phyloP scores from a whole-genome alignment of 306 rosid species.

The Rubus parviflorus region DNA sequence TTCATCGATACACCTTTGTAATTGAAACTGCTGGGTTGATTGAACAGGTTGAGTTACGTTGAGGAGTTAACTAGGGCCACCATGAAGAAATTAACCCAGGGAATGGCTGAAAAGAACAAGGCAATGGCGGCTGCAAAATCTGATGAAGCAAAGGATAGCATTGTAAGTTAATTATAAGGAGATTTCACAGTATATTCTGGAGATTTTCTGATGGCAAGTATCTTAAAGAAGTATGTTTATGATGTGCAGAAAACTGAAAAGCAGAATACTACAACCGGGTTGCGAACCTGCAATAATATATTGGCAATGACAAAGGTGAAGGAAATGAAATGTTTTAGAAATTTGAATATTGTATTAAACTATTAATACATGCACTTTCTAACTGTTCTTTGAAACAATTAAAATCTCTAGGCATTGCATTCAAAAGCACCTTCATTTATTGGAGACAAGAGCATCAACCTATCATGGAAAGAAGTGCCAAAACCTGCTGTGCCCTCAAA shows the following conservation, averaged over 20 bases:
- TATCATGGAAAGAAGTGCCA: conserved; percentile 90
- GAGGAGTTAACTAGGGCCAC: conserved; percentile 93
- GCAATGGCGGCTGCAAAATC: conserved; percentile 94
- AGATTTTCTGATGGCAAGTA: conserved; percentile 3
- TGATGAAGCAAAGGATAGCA: conserved; percentile 76
- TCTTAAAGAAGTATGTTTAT: conserved; percentile 17
- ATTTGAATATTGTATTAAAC: neutral
- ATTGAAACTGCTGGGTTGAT: conserved; percentile 2
- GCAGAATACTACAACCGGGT: conserved; percentile 89
- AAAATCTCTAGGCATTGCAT: conserved; percentile 46
- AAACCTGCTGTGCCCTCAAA: conserved; percentile 49
- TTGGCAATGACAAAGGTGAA: conserved; percentile 85
- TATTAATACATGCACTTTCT: conserved; percentile 13
- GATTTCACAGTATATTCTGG: conserved; percentile 18
- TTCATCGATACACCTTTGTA: neutral
- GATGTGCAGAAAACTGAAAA: conserved; percentile 78
- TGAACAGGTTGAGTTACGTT: conserved; percentile 70
- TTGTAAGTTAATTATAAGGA: conserved; percentile 55
- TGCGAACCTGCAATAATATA: conserved; percentile 93
- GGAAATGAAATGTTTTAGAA: neutral
- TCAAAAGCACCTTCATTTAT: conserved; percentile 80
- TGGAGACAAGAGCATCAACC: conserved; percentile 85
- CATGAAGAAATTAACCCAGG: conserved; percentile 93
- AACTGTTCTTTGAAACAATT: neutral
- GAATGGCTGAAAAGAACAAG: conserved; percentile 91